Evolutionary conservation across 23 red algal species (phyloP).

Genomic region (Cyanidium caldarium): DNA sequence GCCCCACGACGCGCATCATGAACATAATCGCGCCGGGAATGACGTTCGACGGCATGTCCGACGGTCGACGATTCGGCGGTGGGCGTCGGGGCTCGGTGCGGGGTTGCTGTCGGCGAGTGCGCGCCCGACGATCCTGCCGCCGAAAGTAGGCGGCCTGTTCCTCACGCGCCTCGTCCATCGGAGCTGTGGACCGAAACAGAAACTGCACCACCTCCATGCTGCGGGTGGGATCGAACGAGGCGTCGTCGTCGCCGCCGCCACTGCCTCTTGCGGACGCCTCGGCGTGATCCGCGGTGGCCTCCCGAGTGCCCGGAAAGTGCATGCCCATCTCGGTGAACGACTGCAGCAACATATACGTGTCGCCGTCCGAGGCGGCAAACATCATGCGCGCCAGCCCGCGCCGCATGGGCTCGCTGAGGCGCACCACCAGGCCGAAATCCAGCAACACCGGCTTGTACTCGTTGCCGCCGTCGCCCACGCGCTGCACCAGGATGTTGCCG

Average conservation of each 20-base stretch:
- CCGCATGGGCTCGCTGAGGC: conserved; percentile 14
- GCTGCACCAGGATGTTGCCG: conserved; percentile 55
- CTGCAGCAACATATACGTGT: conserved; percentile 35
- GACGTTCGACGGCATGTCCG: conserved; percentile 2
- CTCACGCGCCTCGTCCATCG: not conserved
- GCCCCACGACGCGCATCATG: conserved; percentile 38
- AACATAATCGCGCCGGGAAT: conserved; percentile 60
- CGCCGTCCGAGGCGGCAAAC: conserved; percentile 45
- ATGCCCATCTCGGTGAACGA: conserved; percentile 42
- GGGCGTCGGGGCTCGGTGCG: no score
- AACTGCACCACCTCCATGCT: conserved; percentile 38
- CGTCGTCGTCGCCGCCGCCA: not conserved
- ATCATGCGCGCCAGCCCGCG: conserved; percentile 38
- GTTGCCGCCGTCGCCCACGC: not conserved
- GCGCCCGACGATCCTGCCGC: no score
- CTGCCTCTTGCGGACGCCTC: no score
- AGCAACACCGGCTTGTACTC: conserved; percentile 30
- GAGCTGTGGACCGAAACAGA: conserved; percentile 22
- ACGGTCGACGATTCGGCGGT: no score
- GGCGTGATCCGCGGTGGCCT: not conserved
- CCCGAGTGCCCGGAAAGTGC: not conserved
- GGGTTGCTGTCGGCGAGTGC: no score
- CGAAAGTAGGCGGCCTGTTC: not conserved
- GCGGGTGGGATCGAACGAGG: conserved; percentile 11
- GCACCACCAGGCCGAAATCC: conserved; percentile 49